Base-by-base conservation (phyloP, 176 grass and related monocot genomes). In the Oryza longistaminata region DNA sequence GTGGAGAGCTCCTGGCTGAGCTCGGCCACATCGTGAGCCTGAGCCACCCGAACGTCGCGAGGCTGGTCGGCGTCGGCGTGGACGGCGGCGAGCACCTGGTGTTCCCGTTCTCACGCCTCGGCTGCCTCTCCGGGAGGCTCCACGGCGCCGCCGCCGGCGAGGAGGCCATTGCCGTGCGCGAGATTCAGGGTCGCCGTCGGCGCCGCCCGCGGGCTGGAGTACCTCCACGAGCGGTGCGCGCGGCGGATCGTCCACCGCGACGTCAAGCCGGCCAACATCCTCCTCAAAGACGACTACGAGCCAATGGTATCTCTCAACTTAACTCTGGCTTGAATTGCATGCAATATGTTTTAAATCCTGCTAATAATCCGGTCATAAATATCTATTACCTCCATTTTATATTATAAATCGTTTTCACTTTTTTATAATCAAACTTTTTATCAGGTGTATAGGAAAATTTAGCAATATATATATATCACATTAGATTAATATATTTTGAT, bases 41-140 rank as follows among this genome's bases (percentile, higher is more conserved):
- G 27, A 82, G 89, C 72, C 96, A 98, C 72, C 91, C 96, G 1
- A 98, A 98, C 77, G 82, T 90, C 6, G 87, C 91, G 0, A 92
- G 86, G 69, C 84, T 95, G 6, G 74, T 98, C 0, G 93, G 93
- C 16, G 93, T 95, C 1, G 86, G 93, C 74, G 80, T 88, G 64
- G 93, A 98, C 74, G 96, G 87, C 70, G 93, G 96, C 25, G 83
- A 93, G 83, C 83, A 95, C 87, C 91, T 98, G 39, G 91, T 98
- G 37, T 84, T 98, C 78, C 82, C 90, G 2, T 73, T 95, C 77
- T 95, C 91, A 14, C 37, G 64, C 5, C 87, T 93, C 12, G 96
- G 96, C 43, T 95, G 89, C 91, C 85, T 93, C 46, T 88, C 89
- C n/a, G 85, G 78, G 19, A 45, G 82, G 70, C 91, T 95, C 68